Percentiles rank a stretch among this genome's conserved stretches.
Evolutionary conservation across 331 rosid genomes (phyloP).

Genomic region (Malus hybrid): DNA sequence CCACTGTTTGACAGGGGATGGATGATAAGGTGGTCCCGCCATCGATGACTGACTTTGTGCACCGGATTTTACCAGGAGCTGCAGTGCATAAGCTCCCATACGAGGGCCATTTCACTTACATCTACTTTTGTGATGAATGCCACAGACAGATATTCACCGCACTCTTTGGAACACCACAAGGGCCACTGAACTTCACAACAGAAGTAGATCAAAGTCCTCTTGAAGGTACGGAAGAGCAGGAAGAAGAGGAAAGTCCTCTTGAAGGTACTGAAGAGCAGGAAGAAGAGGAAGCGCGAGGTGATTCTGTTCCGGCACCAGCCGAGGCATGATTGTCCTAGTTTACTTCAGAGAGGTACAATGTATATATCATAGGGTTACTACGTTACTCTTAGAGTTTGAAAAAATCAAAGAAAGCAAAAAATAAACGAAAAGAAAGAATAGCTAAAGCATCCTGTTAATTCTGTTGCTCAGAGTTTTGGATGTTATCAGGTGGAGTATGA

Average conservation of each 20-base stretch:
- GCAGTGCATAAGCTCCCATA: conserved; percentile 97
- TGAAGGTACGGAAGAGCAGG: conserved; percentile 27
- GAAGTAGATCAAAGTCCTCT: conserved; percentile 23
- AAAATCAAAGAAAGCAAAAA: neutral
- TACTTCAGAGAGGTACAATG: conserved; percentile 7
- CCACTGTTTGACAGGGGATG: conserved; percentile 73
- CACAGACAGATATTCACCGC: conserved; percentile 94
- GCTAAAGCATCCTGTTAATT: neutral
- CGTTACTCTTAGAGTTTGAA: neutral
- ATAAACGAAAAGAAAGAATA: neutral
- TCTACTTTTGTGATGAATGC: conserved; percentile 92
- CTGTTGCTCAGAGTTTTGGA: neutral
- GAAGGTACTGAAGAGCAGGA: conserved; percentile 30
- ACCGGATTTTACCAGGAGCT: conserved; percentile 82
- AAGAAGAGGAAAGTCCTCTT: conserved; percentile 18
- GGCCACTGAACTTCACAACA: conserved; percentile 39
- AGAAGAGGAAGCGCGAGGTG: conserved; percentile 20
- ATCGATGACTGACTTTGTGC: conserved; percentile 88
- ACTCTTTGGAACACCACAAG: conserved; percentile 93
- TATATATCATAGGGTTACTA: conserved; percentile 25
- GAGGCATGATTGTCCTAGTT: neutral
- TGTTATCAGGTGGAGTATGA: neutral
- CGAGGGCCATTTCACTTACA: conserved; percentile 91
- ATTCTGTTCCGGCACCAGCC: conserved; percentile 4
- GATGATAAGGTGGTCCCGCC: conserved; percentile 93